Base-by-base conservation (phyloP, 1,284 basidiomycete species). In the Trichosporon inkin region DNA sequence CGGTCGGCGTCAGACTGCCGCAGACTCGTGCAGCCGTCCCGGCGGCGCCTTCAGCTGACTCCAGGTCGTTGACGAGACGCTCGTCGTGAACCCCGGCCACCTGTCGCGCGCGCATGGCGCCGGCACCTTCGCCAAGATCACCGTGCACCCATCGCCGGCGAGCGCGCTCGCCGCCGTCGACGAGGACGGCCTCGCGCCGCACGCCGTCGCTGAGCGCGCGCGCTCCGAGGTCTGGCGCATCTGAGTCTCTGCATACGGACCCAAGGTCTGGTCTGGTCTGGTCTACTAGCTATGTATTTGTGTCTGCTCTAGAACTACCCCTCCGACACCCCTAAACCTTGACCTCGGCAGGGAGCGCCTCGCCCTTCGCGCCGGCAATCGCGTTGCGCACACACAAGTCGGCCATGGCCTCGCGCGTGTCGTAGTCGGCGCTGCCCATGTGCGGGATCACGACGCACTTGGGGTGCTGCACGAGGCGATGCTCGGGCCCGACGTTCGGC, bases 401-500 rank as follows among this genome's bases (percentile, higher is more conserved):
- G 0, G 88, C 90, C 92, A 96, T 96, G 3, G 82, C 88, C 40
- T 84, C 75, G 57, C 94, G 82, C 10, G 92, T 90, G 78, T 96
- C 89, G 16, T 85, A 81, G 22, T 93, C 94, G 2, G 89, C 93
- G 63, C 89, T 92, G 20, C 86, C 95, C 57, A 98, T 87, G 71
- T 98, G 94, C 0, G 95, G 94, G 34, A 98, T 70, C 14, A 94
- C 81, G 5, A 87, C 81, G 58, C 16, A 54, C 60, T 61, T 54
- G 37, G 60, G 53, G 60, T 66, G 85, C 67, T 83, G 84, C 37
- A 96, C 85, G 44, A 97, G 78, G 1, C 88, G 86, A 74, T 98
- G 92, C 67, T 89, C 86, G 2, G 80, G 76, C 0, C 77, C 70
- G 34, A 98, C 82, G 52, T 88, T 79, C 0, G 95, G 95, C 76